These are phyloP conservation scores for Scenedesmus sp. DNA, from an alignment of 163 green algal species.

Conservation along the genomic window DNA sequence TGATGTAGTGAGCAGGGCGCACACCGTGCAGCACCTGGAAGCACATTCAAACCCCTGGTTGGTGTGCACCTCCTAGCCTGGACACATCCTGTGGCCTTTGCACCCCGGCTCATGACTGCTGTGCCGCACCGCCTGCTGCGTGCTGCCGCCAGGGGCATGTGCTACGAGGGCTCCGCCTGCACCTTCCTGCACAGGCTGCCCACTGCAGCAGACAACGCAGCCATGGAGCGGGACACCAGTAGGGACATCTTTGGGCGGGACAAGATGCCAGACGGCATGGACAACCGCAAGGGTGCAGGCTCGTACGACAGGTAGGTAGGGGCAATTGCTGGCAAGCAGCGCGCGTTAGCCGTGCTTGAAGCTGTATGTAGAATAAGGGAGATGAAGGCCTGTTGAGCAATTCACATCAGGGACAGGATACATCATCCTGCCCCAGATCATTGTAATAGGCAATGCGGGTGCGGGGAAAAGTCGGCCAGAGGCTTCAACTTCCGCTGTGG, in stretches of 20 bases:
- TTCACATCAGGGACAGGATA: too few species aligned
- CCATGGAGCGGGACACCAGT: constrained; percentile 60
- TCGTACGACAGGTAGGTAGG: constrained; percentile 6
- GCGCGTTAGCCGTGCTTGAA: too few species aligned
- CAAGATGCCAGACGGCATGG: constrained; percentile 54
- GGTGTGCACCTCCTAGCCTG: neutral
- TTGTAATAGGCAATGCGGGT: too few species aligned
- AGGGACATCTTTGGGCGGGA: constrained; percentile 85
- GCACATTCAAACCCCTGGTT: neutral
- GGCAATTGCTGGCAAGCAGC: too few species aligned
- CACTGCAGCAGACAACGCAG: constrained; percentile 64
- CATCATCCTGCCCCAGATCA: too few species aligned
- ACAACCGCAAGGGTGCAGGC: constrained; percentile 32
- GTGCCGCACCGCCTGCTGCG: neutral
- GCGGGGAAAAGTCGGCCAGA: too few species aligned
- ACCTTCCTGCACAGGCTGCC: constrained; percentile 81
- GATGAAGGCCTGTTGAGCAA: neutral
- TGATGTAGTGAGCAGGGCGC: neutral
- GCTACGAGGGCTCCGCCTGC: constrained; percentile 77
- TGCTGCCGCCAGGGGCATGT: constrained; percentile 64
- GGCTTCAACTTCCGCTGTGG: too few species aligned
- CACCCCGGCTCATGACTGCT: neutral
- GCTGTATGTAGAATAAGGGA: too few species aligned
- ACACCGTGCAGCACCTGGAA: neutral
- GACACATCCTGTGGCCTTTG: neutral